A percentile compares a stretch with the other conserved stretches of the same genome.
These are phyloP conservation scores for Anastatica hierochuntica DNA, from an alignment of 345 rosid genomes.

Conservation along the genomic window DNA sequence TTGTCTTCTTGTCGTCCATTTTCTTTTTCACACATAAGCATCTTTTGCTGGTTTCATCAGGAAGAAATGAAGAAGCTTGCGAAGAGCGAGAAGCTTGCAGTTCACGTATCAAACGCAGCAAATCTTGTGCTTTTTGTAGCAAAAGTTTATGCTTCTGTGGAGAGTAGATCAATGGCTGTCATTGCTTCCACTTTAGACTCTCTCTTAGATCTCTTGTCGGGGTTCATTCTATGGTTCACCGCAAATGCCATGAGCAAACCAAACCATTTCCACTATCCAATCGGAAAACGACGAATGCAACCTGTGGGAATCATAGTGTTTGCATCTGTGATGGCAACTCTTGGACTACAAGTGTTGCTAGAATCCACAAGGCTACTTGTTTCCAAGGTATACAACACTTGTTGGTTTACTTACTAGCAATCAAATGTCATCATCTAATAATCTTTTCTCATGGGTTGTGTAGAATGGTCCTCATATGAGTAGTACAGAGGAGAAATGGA, in stretches of 20 bases:
- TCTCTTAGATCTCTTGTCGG: constrained; percentile 72
- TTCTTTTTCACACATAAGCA: neutral
- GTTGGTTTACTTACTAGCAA: neutral
- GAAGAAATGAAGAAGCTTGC: constrained; percentile 69
- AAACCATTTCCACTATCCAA: constrained; percentile 62
- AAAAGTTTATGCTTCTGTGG: constrained; percentile 61
- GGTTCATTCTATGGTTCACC: constrained; percentile 86
- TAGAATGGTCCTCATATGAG: constrained; percentile 37
- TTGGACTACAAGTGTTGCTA: constrained; percentile 45
- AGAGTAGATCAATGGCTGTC: constrained; percentile 72
- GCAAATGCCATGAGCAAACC: constrained; percentile 72
- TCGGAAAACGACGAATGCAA: constrained; percentile 87
- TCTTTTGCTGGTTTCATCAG: constrained; percentile 17
- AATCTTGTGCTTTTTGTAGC: constrained; percentile 65
- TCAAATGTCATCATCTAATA: too few species aligned
- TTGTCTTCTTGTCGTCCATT: too few species aligned
- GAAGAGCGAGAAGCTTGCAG: constrained; percentile 54
- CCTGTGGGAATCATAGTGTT: constrained; percentile 70
- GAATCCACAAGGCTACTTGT: constrained; percentile 43
- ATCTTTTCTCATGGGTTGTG: too few species aligned
- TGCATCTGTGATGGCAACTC: constrained; percentile 62
- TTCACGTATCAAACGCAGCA: constrained; percentile 49
- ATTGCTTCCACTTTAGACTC: constrained; percentile 90
- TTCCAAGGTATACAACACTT: constrained; percentile 25
- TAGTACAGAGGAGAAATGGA: constrained; percentile 37